phyloP scores from a whole-genome alignment of 495 filamentous ascomycete genomes.

The Sordaria brevicollis region DNA sequence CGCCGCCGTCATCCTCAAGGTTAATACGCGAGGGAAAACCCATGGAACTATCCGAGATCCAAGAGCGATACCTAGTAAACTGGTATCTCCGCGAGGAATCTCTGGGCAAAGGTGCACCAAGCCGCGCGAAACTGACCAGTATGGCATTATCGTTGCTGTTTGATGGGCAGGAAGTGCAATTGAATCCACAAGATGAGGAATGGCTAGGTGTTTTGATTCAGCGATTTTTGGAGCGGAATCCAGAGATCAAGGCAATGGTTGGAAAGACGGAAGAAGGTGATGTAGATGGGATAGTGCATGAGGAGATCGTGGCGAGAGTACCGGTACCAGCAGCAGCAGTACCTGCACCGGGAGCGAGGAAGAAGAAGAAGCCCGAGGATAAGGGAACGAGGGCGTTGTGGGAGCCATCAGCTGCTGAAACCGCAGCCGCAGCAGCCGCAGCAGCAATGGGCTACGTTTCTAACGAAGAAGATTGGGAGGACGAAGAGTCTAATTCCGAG shows the following conservation, averaged over 20 bases:
- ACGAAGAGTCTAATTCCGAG: neutral
- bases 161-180: neutral
- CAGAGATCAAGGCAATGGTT: neutral
- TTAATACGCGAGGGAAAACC: neutral
- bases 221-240: neutral
- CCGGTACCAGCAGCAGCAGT: neutral
- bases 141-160: neutral
- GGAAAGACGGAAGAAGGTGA: neutral
- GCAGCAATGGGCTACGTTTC: neutral
- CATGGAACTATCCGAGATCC: neutral
- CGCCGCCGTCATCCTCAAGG: neutral
- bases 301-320: neutral
- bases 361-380: neutral
- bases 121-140: neutral
- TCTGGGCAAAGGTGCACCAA: neutral
- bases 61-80: neutral
- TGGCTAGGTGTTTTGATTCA: neutral
- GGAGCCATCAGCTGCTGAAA: neutral
- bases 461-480: neutral
- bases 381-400: neutral
- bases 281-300: neutral
- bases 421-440: neutral
- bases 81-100: neutral
- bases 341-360: neutral
- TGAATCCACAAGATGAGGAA: neutral